Conservation (phyloP, 352 stramenopile species). For the Peronospora tabacina region DNA sequence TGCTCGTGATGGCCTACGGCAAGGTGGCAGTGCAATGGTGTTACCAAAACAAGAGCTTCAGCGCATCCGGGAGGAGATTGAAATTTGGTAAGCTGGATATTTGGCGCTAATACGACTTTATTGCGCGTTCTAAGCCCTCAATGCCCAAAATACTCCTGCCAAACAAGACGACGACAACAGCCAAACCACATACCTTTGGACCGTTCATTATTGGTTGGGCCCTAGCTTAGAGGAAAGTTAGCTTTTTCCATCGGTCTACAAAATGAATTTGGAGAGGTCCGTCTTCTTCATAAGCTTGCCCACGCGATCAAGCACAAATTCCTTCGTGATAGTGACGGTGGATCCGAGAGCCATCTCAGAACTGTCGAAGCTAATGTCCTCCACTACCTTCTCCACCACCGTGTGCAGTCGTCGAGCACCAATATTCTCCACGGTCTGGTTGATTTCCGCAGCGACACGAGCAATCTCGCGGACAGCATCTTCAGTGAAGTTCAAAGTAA, state of each 20-base stretch:
- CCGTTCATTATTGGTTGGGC: conserved; percentile 18
- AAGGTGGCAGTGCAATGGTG: conserved; percentile 36
- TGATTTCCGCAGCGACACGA: conserved; percentile 90
- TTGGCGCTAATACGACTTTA: not conserved
- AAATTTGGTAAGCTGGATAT: conserved; percentile 51
- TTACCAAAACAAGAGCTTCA: conserved; percentile 62
- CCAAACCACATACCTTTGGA: conserved; percentile 1
- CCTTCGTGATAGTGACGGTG: conserved; percentile 90
- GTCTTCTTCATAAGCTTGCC: conserved; percentile 92
- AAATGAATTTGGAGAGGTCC: conserved; percentile 98
- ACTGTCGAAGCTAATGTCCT: conserved; percentile 98
- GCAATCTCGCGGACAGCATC: conserved; percentile 97
- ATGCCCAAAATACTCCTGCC: not conserved
- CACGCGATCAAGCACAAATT: conserved; percentile 91
- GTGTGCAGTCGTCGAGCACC: conserved; percentile 96
- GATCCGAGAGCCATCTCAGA: conserved; percentile 83
- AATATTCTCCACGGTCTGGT: conserved; percentile 98
- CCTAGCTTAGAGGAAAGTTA: conserved; percentile 8
- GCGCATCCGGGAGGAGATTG: conserved; percentile 68
- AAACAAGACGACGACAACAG: not conserved
- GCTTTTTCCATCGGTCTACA: conserved; percentile 63
- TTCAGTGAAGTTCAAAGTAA: conserved; percentile 93
- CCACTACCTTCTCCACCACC: conserved; percentile 96
- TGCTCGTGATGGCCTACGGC: conserved; percentile 39
- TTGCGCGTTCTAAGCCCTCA: not conserved